Evolutionary conservation across 768 basidiomycete genomes (phyloP).

Genomic region (Tylopilus plumbeoviolaceoides): DNA sequence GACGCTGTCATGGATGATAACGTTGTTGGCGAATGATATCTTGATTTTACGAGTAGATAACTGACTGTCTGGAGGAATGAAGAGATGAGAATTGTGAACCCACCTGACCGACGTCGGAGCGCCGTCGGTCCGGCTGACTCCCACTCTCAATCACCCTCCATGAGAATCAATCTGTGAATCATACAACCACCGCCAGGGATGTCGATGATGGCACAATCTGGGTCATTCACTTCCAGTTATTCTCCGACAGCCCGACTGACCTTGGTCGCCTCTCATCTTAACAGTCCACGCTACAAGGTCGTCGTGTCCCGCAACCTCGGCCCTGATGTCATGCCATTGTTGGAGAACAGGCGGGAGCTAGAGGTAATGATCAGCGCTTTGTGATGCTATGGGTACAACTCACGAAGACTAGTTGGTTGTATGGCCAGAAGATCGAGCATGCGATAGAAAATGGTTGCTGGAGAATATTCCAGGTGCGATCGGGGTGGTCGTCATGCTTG

Average conservation of each 20-base stretch:
- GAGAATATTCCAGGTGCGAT: constrained; percentile 63
- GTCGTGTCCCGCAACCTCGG: constrained; percentile 62
- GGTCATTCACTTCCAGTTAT: constrained; percentile 21
- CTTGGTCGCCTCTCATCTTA: constrained; percentile 22
- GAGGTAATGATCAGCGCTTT: constrained; percentile 39
- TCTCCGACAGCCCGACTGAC: constrained; percentile 22
- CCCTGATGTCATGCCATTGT: constrained; percentile 56
- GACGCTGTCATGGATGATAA: constrained; percentile 45
- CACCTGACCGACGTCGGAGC: not conserved
- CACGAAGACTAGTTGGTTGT: constrained; percentile 37
- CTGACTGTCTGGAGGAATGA: not conserved
- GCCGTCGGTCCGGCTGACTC: constrained; percentile 1
- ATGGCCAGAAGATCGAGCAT: constrained; percentile 52
- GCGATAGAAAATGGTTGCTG: constrained; percentile 67
- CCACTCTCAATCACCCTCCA: no score
- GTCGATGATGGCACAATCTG: constrained; percentile 21
- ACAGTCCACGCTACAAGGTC: constrained; percentile 35
- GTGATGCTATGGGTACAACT: not conserved
- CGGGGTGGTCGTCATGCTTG: constrained; percentile 61
- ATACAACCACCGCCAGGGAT: not conserved
- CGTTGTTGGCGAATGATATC: constrained; percentile 30
- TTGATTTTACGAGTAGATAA: not conserved
- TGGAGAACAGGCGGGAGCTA: constrained; percentile 46
- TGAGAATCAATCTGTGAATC: no score
- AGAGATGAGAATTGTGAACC: not conserved